phyloP scores from a whole-genome alignment of 148 eudicot genomes.

The Bassia scoparia region DNA sequence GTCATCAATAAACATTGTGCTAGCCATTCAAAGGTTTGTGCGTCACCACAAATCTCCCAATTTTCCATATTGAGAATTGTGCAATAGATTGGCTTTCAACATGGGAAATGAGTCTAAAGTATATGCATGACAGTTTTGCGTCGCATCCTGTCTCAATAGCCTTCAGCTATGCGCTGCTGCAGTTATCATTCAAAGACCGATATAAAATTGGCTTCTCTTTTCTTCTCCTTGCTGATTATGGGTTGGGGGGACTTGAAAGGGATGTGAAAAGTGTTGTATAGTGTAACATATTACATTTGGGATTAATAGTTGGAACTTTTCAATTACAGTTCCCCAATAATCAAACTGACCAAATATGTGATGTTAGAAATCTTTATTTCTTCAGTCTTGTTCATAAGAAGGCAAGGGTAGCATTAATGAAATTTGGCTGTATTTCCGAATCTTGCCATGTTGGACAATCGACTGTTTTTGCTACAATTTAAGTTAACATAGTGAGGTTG shows the following conservation, averaged over 20 bases:
- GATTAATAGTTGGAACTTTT: conserved; percentile 1
- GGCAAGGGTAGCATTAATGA: not conserved
- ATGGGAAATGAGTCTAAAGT: not conserved
- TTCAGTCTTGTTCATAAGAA: not conserved
- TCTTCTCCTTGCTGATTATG: not conserved
- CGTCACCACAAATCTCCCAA: no score
- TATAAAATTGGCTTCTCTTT: not conserved
- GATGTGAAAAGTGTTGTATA: conserved; percentile 23
- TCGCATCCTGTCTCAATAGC: not conserved
- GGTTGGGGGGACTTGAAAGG: conserved; percentile 12
- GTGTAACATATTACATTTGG: not conserved
- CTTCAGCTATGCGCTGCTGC: not conserved
- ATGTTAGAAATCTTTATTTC: not conserved
- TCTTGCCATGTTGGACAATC: not conserved
- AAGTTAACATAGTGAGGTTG: no score
- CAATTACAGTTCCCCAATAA: not conserved
- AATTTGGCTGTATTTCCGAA: not conserved
- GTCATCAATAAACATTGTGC: not conserved
- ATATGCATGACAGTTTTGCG: not conserved
- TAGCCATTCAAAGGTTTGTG: not conserved
- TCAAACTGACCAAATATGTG: not conserved
- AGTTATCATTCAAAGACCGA: not conserved
- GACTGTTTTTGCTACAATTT: not conserved
- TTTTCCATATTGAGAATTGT: not conserved
- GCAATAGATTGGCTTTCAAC: not conserved